Base-by-base conservation (phyloP, 176 grass and related monocot genomes). In the Chloris gayana region DNA sequence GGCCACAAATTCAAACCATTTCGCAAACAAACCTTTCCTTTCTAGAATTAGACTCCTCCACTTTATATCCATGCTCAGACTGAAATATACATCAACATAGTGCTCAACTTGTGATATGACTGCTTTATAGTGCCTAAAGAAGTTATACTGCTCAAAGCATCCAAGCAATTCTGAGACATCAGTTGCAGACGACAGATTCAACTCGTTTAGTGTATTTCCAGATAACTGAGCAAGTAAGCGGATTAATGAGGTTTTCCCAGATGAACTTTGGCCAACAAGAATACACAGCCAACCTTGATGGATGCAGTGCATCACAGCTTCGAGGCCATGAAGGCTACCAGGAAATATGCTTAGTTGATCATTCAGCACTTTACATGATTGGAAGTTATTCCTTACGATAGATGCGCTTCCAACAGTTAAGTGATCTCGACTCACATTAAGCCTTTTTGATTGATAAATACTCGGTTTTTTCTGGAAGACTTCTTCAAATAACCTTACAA, bases 91-190 rank as follows among this genome's bases (percentile, higher is more conserved):
- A 73, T 87, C 77, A 74, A 98, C 67, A 47, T 92, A 98, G 60
- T 57, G 87, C 66, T 94, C 92, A 77, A 94, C 85, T 70, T 89
- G 76, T 66, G 85, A 86, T 73, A 98, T 71, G 14, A 88, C 89
- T 64, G 63, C 38, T 79, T 88, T 94, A 75, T 92, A 98, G 77
- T 88, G 87, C 76, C 95, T 87, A 73, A 90, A 94, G 61, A 82
- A 80, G 80, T 89, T 98, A 81, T 98, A 98, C 88, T 98, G 95
- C 61, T 98, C 95, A 94, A 98, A 98, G 65, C 89, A 98, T 56
- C 95, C 95, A 56, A 98, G 84, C 66, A 98, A 82, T 77, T 98
- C 95, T 56, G 95, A 90, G 32, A 98, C 95, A 87, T 98, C 95
- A 67, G 95, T 98, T 80, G 89, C 91, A 57, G 89, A 84, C 34